Percentiles rank a stretch among this genome's conserved stretches.
These are phyloP conservation scores for Diaporthe citri DNA, from an alignment of 2,329 filamentous ascomycete species.

Conservation along the genomic window DNA sequence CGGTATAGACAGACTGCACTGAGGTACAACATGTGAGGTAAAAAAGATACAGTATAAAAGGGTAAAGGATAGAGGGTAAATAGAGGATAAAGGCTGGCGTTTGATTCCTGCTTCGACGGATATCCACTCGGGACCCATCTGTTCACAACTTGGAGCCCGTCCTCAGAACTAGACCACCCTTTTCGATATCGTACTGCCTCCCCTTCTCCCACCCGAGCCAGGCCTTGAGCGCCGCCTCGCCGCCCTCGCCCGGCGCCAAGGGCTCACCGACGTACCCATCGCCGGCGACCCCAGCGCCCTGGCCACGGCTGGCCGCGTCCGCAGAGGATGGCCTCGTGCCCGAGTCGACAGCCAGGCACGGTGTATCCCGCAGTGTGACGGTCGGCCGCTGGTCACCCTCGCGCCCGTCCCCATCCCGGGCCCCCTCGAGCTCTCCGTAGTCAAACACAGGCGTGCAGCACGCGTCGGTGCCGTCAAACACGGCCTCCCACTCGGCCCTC, in stretches of 20 bases:
- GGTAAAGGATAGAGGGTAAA: background rate
- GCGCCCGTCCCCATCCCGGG: slow-evolving; percentile 49
- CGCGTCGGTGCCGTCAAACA: slow-evolving; percentile 93
- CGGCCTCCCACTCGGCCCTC: slow-evolving; percentile 81
- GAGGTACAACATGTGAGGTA: background rate
- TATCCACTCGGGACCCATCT: background rate
- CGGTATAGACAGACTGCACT: background rate
- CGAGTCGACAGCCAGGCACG: slow-evolving; percentile 72
- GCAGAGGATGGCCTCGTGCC: slow-evolving; percentile 46
- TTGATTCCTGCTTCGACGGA: background rate
- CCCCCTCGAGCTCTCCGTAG: slow-evolving; percentile 77
- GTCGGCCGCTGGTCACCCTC: slow-evolving; percentile 79
- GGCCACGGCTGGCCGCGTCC: slow-evolving; percentile 63
- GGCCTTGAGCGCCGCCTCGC: slow-evolving; percentile 73
- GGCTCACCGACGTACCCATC: slow-evolving; percentile 73
- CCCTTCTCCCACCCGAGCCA: slow-evolving; percentile 87
- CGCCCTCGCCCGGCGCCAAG: slow-evolving; percentile 77
- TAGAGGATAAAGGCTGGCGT: background rate
- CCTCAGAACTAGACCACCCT: slow-evolving; percentile 67
- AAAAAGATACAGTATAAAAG: background rate
- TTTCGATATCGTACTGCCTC: slow-evolving; percentile 76
- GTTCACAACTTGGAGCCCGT: slow-evolving; percentile 59
- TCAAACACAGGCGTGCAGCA: slow-evolving; percentile 91
- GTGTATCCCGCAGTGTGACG: slow-evolving; percentile 78
- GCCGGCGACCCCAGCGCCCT: slow-evolving; percentile 75